Evolutionary conservation across 306 rosid species (phyloP).

Genomic region (Vicia villosa): DNA sequence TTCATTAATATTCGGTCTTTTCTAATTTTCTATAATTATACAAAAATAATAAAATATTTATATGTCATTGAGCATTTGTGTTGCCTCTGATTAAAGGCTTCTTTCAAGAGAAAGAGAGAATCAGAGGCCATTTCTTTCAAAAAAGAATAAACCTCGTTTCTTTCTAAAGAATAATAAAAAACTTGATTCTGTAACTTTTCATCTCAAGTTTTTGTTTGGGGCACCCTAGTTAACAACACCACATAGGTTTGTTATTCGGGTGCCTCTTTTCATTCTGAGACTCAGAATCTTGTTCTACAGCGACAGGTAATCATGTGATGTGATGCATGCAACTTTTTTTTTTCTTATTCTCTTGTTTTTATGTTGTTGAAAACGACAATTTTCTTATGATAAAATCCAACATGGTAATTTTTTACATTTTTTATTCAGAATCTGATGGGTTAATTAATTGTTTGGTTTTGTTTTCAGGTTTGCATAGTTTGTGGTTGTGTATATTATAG

Average conservation of each 20-base stretch:
- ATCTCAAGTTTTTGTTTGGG: slow-evolving; percentile 30
- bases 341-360: neutral
- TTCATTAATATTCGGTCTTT: slow-evolving; percentile 9
- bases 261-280: slow-evolving; percentile 39
- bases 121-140: slow-evolving; percentile 42
- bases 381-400: neutral
- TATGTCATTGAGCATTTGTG: slow-evolving; percentile 21
- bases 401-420: neutral
- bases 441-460: slow-evolving; percentile 25
- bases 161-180: slow-evolving; percentile 41
- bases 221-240: slow-evolving; percentile 37
- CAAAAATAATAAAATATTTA: neutral
- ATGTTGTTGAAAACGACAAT: neutral
- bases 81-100: slow-evolving; percentile 49
- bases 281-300: slow-evolving; percentile 1
- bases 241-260: slow-evolving; percentile 29
- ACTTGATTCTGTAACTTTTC: slow-evolving; percentile 17
- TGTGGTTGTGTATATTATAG: slow-evolving; percentile 24
- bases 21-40: neutral
- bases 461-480: slow-evolving; percentile 40
- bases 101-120: slow-evolving; percentile 44
- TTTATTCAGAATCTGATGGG: neutral
- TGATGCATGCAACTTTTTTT: neutral
- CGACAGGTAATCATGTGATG: slow-evolving; percentile 20
- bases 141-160: slow-evolving; percentile 40